These are phyloP conservation scores for Cutaneotrichosporon cutaneum DNA, from an alignment of 1,284 basidiomycete species.

Conservation along the genomic window DNA sequence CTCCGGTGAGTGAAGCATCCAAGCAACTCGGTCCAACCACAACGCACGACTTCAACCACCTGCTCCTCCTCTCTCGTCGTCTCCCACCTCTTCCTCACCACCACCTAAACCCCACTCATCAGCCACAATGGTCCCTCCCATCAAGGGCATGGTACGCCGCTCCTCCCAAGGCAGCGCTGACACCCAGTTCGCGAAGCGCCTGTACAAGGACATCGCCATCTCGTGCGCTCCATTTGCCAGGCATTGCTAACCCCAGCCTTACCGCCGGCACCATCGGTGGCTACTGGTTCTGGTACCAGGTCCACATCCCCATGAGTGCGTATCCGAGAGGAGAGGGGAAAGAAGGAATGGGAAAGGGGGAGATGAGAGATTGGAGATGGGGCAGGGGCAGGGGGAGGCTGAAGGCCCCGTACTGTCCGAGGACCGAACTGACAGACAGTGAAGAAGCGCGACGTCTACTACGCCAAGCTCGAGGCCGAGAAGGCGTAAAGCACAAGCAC, in stretches of 20 bases:
- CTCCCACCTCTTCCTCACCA: conserved; percentile 12
- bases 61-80: neutral
- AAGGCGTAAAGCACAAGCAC: conserved; percentile 4
- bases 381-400: neutral
- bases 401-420: no score
- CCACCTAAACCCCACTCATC: conserved; percentile 13
- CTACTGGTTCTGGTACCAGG: conserved; percentile 27
- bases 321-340: no score
- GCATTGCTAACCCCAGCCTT: conserved; percentile 19
- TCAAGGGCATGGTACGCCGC: conserved; percentile 28
- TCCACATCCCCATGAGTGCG: conserved; percentile 25
- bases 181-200: conserved; percentile 20
- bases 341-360: neutral
- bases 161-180: neutral
- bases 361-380: neutral
- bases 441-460: conserved; percentile 28
- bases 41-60: neutral
- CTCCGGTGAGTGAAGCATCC: neutral
- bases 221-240: conserved; percentile 11
- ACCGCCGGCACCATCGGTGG: conserved; percentile 18
- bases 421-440: conserved; percentile 18
- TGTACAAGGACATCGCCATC: conserved; percentile 19
- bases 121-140: conserved; percentile 20
- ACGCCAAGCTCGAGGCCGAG: conserved; percentile 26
- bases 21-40: conserved; percentile 18